A percentile compares a stretch with the other conserved stretches of the same genome.
phyloP scores from a whole-genome alignment of 2,329 filamentous ascomycete species.

The Thelonectria olida region DNA sequence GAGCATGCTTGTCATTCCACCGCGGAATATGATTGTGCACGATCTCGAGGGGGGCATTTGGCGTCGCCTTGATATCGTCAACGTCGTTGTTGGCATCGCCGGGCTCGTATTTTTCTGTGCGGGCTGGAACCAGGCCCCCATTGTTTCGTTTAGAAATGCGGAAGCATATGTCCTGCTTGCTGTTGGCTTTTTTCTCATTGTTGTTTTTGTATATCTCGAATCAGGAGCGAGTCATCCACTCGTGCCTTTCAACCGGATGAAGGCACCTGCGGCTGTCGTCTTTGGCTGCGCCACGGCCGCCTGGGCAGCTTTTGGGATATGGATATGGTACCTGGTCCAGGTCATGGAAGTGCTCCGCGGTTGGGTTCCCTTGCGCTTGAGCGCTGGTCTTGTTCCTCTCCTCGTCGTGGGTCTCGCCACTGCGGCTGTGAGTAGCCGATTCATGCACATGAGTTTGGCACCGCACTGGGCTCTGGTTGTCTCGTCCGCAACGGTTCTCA shows the following conservation, averaged over 20 bases:
- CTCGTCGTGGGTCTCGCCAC: constrained; percentile 28
- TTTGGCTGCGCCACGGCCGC: constrained; percentile 30
- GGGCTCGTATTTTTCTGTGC: constrained; percentile 32
- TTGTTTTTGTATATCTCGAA: constrained; percentile 30
- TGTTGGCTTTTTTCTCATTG: constrained; percentile 24
- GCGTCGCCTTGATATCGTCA: constrained; percentile 35
- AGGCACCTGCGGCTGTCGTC: constrained; percentile 22
- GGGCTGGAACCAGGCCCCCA: constrained; percentile 39
- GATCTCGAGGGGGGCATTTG: constrained; percentile 37
- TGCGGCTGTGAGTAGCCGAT: constrained; percentile 28
- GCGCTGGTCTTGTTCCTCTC: constrained; percentile 35
- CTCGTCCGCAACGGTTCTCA: constrained; percentile 29
- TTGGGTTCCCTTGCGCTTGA: constrained; percentile 32
- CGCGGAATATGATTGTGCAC: constrained; percentile 30
- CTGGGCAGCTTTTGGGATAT: constrained; percentile 37
- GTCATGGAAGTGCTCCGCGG: constrained; percentile 35
- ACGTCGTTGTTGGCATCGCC: constrained; percentile 21
- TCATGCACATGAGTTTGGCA: constrained; percentile 27
- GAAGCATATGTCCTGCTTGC: constrained; percentile 33
- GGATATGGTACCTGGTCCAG: constrained; percentile 39
- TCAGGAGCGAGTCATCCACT: constrained; percentile 32
- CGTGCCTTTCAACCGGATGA: constrained; percentile 34
- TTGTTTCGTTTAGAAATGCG: constrained; percentile 27
- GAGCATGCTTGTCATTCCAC: constrained; percentile 34
- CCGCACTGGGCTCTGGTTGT: constrained; percentile 30